phyloP scores from a whole-genome alignment of 2,329 filamentous ascomycete species.

The Venturiaceae sp. region DNA sequence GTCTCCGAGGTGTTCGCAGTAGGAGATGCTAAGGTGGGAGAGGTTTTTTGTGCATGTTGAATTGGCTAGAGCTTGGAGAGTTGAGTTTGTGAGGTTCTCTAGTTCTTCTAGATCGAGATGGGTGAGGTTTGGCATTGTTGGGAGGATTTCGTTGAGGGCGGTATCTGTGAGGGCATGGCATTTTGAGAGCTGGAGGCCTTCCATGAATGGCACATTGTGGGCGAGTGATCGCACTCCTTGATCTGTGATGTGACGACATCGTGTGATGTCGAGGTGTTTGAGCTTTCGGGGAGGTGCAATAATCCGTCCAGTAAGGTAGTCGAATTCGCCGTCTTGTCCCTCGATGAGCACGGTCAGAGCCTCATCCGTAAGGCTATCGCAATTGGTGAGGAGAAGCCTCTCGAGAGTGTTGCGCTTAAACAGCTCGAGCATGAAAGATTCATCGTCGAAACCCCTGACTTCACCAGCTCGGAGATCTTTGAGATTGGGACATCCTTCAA shows the following conservation, averaged over 20 bases:
- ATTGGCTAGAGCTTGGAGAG: slow-evolving; percentile 65
- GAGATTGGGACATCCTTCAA: slow-evolving; percentile 63
- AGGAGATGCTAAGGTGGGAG: slow-evolving; percentile 77
- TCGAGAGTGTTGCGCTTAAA: slow-evolving; percentile 77
- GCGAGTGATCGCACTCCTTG: slow-evolving; percentile 61
- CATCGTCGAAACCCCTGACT: slow-evolving; percentile 66
- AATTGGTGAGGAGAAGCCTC: slow-evolving; percentile 71
- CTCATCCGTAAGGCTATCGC: slow-evolving; percentile 66
- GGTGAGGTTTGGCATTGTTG: slow-evolving; percentile 65
- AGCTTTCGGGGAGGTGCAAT: slow-evolving; percentile 69
- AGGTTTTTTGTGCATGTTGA: slow-evolving; percentile 63
- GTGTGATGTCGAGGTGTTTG: slow-evolving; percentile 75
- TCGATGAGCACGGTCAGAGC: slow-evolving; percentile 65
- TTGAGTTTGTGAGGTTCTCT: slow-evolving; percentile 61
- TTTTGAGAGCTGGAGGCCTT: slow-evolving; percentile 75
- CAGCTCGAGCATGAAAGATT: slow-evolving; percentile 61
- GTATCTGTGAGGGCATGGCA: slow-evolving; percentile 66
- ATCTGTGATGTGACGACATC: slow-evolving; percentile 66
- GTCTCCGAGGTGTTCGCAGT: slow-evolving; percentile 80
- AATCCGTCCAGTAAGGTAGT: slow-evolving; percentile 67
- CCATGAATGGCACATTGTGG: slow-evolving; percentile 64
- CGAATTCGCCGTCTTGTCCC: slow-evolving; percentile 66
- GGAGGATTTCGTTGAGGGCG: slow-evolving; percentile 62
- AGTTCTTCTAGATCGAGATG: slow-evolving; percentile 89
- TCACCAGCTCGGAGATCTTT: slow-evolving; percentile 76